These are phyloP conservation scores for Hondaea fermentalgiana DNA, from an alignment of 108 stramenopile species.

Conservation along the genomic window DNA sequence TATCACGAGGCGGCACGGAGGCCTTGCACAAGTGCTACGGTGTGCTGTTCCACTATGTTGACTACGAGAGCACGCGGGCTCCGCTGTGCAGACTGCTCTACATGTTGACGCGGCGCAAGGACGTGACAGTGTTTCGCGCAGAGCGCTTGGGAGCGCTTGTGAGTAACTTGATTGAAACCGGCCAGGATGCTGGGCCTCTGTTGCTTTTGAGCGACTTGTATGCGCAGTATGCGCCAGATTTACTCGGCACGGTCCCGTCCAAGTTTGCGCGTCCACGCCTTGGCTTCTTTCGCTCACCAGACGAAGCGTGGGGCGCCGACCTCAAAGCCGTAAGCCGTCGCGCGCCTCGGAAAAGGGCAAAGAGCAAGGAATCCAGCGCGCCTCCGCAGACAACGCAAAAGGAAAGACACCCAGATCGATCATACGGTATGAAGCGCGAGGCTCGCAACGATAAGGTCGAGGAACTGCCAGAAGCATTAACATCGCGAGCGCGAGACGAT, in stretches of 20 bases:
- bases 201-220: neutral
- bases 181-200: neutral
- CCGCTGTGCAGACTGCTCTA: neutral
- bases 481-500: neutral
- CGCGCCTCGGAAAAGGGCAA: neutral
- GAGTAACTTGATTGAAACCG: neutral
- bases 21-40: neutral
- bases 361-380: neutral
- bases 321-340: neutral
- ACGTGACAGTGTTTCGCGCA: neutral
- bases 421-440: too few relatives aligned
- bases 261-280: neutral
- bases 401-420: neutral
- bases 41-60: neutral
- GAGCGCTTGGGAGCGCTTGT: neutral
- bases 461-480: neutral
- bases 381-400: neutral
- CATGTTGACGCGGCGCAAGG: conserved; percentile 13
- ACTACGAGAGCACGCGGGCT: neutral
- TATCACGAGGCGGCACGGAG: neutral
- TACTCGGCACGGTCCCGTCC: neutral
- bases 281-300: neutral
- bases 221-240: neutral
- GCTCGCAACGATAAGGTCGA: neutral
- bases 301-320: neutral